phyloP scores from a whole-genome alignment of 805 yeast species.

The Alloascoidea hylecoeti region DNA sequence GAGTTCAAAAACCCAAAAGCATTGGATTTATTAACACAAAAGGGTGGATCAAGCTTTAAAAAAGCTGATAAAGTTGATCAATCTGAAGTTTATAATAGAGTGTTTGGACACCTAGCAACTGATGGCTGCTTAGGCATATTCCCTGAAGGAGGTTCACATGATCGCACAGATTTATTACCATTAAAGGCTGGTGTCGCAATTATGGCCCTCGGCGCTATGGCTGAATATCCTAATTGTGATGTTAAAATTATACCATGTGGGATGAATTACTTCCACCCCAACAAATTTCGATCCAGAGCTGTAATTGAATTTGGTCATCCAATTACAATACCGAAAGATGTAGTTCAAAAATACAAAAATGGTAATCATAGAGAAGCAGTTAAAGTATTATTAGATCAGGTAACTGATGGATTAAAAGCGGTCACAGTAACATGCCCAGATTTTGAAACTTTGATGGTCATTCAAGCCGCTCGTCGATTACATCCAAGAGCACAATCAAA shows the following conservation, averaged over 20 bases:
- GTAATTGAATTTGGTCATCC: constrained; percentile 92
- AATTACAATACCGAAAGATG: constrained; percentile 43
- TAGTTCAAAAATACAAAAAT: constrained; percentile 56
- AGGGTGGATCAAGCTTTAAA: constrained; percentile 45
- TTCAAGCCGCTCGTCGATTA: constrained; percentile 84
- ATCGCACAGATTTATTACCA: constrained; percentile 82
- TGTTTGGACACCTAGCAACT: constrained; percentile 68
- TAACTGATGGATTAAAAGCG: constrained; percentile 61
- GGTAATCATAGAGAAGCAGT: constrained; percentile 64
- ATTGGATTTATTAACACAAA: constrained; percentile 23
- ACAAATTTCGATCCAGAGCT: constrained; percentile 89
- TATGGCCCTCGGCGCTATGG: constrained; percentile 94
- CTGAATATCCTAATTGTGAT: constrained; percentile 55
- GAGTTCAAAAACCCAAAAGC: constrained; percentile 49
- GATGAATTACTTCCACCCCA: constrained; percentile 93
- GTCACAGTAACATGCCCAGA: constrained; percentile 86
- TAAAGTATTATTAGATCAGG: constrained; percentile 49
- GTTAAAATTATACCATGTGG: constrained; percentile 94
- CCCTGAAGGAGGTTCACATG: constrained; percentile 98
- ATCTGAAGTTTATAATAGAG: constrained; percentile 66
- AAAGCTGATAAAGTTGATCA: constrained; percentile 81
- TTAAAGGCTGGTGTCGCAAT: constrained; percentile 95
- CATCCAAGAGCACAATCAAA: constrained; percentile 62
- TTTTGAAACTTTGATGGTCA: constrained; percentile 76
- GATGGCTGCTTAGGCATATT: constrained; percentile 85